These are phyloP conservation scores for Lactarius deliciosus DNA, from an alignment of 768 basidiomycete genomes.

Conservation along the genomic window DNA sequence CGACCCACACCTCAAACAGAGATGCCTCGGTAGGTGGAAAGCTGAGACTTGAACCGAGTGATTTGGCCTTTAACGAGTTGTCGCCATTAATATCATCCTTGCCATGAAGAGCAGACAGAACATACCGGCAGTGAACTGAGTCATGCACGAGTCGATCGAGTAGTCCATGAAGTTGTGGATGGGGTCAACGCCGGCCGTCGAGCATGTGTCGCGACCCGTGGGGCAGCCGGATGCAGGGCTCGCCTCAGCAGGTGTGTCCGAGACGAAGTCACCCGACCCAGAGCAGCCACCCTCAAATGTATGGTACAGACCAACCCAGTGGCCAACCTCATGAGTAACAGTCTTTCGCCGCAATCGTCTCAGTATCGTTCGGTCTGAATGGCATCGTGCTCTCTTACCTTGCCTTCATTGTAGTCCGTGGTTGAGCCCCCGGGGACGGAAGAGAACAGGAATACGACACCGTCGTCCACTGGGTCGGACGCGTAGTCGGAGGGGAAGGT, in stretches of 20 bases:
- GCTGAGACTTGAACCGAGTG: conserved; percentile 43
- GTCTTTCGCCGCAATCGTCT: conserved; percentile 35
- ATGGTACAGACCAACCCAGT: conserved; percentile 61
- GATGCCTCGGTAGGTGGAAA: conserved; percentile 47
- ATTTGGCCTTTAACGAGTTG: conserved; percentile 29
- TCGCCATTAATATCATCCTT: neutral
- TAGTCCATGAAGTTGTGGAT: conserved; percentile 59
- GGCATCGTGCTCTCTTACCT: conserved; percentile 19
- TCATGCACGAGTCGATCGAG: conserved; percentile 52
- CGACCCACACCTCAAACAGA: conserved; percentile 26
- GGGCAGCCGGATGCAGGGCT: conserved; percentile 43
- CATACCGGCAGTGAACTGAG: conserved; percentile 46
- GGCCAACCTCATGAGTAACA: conserved; percentile 57
- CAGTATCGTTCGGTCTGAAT: neutral
- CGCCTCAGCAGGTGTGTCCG: conserved; percentile 49
- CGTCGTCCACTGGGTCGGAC: conserved; percentile 47
- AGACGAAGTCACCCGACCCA: conserved; percentile 43
- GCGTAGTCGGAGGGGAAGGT: conserved; percentile 51
- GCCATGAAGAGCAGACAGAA: neutral
- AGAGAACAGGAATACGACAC: conserved; percentile 41
- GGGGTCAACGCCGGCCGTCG: conserved; percentile 39
- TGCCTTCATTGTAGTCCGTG: conserved; percentile 40
- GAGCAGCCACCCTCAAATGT: conserved; percentile 55
- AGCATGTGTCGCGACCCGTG: conserved; percentile 35
- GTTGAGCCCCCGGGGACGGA: conserved; percentile 44